phyloP scores from a whole-genome alignment of 805 yeast genomes.

The Huiozyma sinensis region DNA sequence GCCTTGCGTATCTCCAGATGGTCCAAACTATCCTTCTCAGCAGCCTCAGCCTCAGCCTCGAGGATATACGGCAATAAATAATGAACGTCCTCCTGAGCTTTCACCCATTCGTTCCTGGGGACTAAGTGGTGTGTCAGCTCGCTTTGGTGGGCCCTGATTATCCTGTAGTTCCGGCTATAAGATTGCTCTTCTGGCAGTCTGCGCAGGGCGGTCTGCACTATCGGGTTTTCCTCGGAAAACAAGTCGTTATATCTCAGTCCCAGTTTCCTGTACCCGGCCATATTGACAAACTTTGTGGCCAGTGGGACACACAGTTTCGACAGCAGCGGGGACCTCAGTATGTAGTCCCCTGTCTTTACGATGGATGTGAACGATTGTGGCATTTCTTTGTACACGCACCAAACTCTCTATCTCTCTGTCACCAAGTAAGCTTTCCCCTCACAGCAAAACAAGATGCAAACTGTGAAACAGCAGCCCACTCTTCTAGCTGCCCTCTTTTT shows the following conservation, averaged over 20 bases:
- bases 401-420: too few relatives aligned
- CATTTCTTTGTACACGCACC: slow-evolving; percentile 9
- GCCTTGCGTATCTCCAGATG: slow-evolving; percentile 36
- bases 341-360: slow-evolving; percentile 65
- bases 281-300: slow-evolving; percentile 59
- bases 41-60: slow-evolving; percentile 88
- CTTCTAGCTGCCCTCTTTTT: background rate
- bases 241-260: slow-evolving; percentile 89
- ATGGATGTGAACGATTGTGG: slow-evolving; percentile 51
- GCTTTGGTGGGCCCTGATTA: slow-evolving; percentile 84
- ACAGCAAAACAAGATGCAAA: too few relatives aligned
- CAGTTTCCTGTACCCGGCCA: slow-evolving; percentile 88
- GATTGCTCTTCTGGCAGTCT: slow-evolving; percentile 79
- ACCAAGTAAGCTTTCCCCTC: too few relatives aligned
- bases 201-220: slow-evolving; percentile 73
- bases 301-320: slow-evolving; percentile 69
- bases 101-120: slow-evolving; percentile 68
- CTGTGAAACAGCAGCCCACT: too few relatives aligned
- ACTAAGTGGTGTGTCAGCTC: slow-evolving; percentile 75
- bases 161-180: slow-evolving; percentile 88
- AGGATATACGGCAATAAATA: slow-evolving; percentile 81
- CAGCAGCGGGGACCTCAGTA: slow-evolving; percentile 70
- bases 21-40: slow-evolving; percentile 83
- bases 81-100: slow-evolving; percentile 69
- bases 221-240: slow-evolving; percentile 76